Evolutionary conservation across 805 yeast genomes (phyloP).

Genomic region (Blastobotrys peoriensis): DNA sequence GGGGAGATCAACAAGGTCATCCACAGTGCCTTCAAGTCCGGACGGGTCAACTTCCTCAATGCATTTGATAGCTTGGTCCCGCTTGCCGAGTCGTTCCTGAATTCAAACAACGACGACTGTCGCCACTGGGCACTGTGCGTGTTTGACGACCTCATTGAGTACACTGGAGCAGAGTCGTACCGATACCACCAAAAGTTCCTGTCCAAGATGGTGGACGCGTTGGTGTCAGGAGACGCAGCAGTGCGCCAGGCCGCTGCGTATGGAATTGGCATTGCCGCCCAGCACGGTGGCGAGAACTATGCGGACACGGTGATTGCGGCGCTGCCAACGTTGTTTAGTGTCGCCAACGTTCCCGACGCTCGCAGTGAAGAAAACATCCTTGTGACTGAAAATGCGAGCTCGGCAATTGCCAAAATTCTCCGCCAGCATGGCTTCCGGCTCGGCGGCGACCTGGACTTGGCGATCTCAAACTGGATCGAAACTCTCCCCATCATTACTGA

Average conservation of each 20-base stretch:
- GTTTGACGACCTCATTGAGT: constrained; percentile 74
- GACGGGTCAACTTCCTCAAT: constrained; percentile 52
- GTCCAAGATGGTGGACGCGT: constrained; percentile 56
- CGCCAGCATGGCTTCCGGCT: constrained; percentile 59
- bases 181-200: constrained; percentile 61
- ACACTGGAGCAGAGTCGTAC: constrained; percentile 62
- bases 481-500: constrained; percentile 79
- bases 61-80: constrained; percentile 58
- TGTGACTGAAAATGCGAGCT: constrained; percentile 82
- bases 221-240: constrained; percentile 42
- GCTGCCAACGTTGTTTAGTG: constrained; percentile 67
- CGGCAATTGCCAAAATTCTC: constrained; percentile 79
- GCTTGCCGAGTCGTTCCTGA: constrained; percentile 52
- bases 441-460: constrained; percentile 45
- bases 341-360: constrained; percentile 72
- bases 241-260: constrained; percentile 85
- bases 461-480: constrained; percentile 70
- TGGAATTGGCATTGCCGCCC: constrained; percentile 81
- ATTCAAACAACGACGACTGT: constrained; percentile 61
- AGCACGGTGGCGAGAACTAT: constrained; percentile 62
- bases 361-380: constrained; percentile 75
- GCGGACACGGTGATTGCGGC: constrained; percentile 59
- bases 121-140: constrained; percentile 75
- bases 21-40: constrained; percentile 60
- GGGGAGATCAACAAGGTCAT: constrained; percentile 80